phyloP scores from a whole-genome alignment of 345 rosid genomes.

The Syzygium aqueum region DNA sequence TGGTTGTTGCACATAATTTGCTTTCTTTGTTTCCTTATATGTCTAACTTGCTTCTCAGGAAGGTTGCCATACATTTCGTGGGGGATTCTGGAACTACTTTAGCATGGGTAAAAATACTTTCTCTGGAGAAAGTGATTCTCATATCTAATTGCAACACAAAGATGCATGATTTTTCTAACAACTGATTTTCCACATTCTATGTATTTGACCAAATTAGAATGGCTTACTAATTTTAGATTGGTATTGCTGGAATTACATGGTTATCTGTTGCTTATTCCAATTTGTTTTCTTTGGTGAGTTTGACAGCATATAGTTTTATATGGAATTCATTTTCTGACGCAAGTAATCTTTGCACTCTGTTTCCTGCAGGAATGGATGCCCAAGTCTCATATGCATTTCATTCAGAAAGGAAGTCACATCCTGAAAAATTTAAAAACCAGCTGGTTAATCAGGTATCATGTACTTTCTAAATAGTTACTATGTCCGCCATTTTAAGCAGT shows the following conservation, averaged over 20 bases:
- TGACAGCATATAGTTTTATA: neutral
- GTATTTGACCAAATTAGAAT: neutral
- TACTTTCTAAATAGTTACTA: neutral
- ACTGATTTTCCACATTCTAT: neutral
- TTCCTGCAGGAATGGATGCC: constrained; percentile 62
- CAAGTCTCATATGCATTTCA: constrained; percentile 77
- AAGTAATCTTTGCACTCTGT: neutral
- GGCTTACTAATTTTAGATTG: neutral
- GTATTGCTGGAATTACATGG: neutral
- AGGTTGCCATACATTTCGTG: constrained; percentile 60
- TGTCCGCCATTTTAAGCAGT: neutral
- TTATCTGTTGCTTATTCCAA: neutral
- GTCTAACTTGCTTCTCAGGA: constrained; percentile 22
- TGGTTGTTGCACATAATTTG: neutral
- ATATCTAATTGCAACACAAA: neutral
- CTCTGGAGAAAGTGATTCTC: neutral
- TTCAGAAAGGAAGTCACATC: constrained; percentile 53
- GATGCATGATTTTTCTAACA: neutral
- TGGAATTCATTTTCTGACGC: neutral
- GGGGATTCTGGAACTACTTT: constrained; percentile 85
- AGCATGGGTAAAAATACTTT: constrained; percentile 52
- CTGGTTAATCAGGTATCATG: constrained; percentile 44
- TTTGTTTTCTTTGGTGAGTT: neutral
- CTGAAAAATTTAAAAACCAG: constrained; percentile 66
- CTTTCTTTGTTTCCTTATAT: neutral